Percentiles rank a stretch among this genome's conserved stretches.
Conservation (phyloP, 2,329 filamentous ascomycete species). For the Lachnellula cervina region DNA sequence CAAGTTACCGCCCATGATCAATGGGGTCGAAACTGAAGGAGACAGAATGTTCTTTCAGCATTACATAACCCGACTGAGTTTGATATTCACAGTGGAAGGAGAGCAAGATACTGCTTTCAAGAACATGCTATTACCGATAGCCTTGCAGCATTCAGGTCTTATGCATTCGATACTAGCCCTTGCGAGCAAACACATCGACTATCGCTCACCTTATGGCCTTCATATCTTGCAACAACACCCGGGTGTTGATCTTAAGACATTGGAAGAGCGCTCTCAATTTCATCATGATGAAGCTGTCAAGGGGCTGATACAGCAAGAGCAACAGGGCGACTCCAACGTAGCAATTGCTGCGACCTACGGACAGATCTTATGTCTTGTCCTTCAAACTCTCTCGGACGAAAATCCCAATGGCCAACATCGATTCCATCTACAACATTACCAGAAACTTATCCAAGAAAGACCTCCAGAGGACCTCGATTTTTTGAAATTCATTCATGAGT, state of each 20-base stretch:
- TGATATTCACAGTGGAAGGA: conserved; percentile 75
- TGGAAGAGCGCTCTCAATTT: conserved; percentile 48
- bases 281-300: conserved; percentile 53
- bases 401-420: conserved; percentile 64
- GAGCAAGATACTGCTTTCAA: conserved; percentile 78
- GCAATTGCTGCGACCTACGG: conserved; percentile 53
- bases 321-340: conserved; percentile 38
- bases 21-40: conserved; percentile 73
- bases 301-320: conserved; percentile 43
- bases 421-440: conserved; percentile 73
- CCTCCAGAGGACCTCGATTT: conserved; percentile 64
- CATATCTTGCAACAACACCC: conserved; percentile 49
- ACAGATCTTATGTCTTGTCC: conserved; percentile 58
- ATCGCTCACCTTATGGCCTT: conserved; percentile 50
- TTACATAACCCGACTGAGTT: conserved; percentile 74
- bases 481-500: conserved; percentile 65
- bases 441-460: conserved; percentile 60
- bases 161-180: conserved; percentile 89
- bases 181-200: conserved; percentile 70
- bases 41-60: conserved; percentile 80
- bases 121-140: conserved; percentile 76
- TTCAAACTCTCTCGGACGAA: conserved; percentile 54
- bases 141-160: conserved; percentile 70
- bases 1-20: conserved; percentile 63
- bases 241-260: conserved; percentile 40